Evolutionary conservation across 768 basidiomycete species (phyloP).

Genomic region (Russula sp.): DNA sequence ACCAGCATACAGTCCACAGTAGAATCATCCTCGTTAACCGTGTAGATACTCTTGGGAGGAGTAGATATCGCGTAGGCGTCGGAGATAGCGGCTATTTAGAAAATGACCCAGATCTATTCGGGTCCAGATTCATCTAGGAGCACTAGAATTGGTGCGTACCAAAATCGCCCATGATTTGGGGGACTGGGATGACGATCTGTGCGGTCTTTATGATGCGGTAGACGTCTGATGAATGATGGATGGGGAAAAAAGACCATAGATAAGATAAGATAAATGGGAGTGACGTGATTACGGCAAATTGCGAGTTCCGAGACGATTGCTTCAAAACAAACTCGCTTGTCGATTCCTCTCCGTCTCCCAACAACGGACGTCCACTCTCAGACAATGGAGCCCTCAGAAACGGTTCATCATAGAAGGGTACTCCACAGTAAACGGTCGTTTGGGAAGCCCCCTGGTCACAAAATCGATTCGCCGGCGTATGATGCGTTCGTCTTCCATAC

Average conservation of each 20-base stretch:
- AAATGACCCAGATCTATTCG: background rate
- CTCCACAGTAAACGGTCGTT: slow-evolving; percentile 55
- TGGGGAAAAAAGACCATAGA: background rate
- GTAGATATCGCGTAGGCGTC: slow-evolving; percentile 56
- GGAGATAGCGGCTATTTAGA: slow-evolving; percentile 17
- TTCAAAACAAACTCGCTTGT: background rate
- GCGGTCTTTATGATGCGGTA: background rate
- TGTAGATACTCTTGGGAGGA: slow-evolving; percentile 49
- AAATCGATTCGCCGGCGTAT: slow-evolving; percentile 67
- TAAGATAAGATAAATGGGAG: slow-evolving; percentile 11
- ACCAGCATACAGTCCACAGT: slow-evolving; percentile 16
- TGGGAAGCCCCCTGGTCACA: slow-evolving; percentile 53
- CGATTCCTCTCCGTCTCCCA: background rate
- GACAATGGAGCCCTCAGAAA: slow-evolving; percentile 19
- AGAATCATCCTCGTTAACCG: slow-evolving; percentile 44
- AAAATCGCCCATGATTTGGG: background rate
- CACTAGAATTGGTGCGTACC: background rate
- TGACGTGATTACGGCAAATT: slow-evolving; percentile 16
- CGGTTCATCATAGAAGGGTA: slow-evolving; percentile 24
- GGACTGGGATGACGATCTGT: background rate
- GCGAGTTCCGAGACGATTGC: background rate
- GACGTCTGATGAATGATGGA: background rate
- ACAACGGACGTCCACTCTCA: background rate
- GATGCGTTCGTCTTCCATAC: slow-evolving; percentile 44
- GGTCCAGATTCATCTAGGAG: background rate